Evolutionary conservation across 306 rosid genomes (phyloP).

Genomic region (Echinosophora koreensis): DNA sequence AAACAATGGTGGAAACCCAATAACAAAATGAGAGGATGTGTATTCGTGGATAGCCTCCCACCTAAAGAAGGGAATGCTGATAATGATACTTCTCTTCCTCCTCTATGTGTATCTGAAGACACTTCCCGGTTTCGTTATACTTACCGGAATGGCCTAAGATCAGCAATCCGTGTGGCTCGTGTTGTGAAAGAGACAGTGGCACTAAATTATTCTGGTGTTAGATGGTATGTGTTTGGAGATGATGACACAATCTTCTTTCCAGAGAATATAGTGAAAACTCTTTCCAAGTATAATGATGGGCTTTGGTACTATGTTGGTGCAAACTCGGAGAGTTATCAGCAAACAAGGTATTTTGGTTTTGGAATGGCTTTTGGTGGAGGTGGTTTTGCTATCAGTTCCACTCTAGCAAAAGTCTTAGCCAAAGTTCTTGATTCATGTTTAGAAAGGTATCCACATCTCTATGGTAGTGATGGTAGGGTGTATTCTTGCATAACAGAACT

Average conservation of each 20-base stretch:
- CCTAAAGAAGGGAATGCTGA: not conserved
- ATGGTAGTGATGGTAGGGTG: constrained; percentile 83
- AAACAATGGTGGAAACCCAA: constrained; percentile 74
- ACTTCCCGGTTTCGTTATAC: constrained; percentile 76
- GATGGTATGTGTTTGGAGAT: constrained; percentile 94
- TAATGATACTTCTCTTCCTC: constrained; percentile 61
- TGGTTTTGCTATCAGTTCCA: constrained; percentile 78
- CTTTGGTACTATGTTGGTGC: constrained; percentile 84
- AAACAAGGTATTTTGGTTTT: constrained; percentile 55
- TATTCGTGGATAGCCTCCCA: constrained; percentile 68
- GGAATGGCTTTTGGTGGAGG: constrained; percentile 91
- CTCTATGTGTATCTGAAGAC: constrained; percentile 66
- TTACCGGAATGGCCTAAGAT: constrained; percentile 55
- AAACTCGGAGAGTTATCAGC: constrained; percentile 67
- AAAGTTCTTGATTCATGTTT: constrained; percentile 80
- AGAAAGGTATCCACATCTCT: constrained; percentile 76
- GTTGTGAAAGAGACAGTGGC: constrained; percentile 75
- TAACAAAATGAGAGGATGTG: constrained; percentile 67
- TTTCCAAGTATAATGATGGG: constrained; percentile 75
- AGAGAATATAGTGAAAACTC: constrained; percentile 75
- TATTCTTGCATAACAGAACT: constrained; percentile 81
- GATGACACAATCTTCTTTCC: constrained; percentile 89
- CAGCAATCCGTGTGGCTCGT: constrained; percentile 84
- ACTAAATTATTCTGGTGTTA: constrained; percentile 60
- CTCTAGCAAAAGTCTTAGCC: constrained; percentile 66